Evolutionary conservation across 2,329 filamentous ascomycete genomes (phyloP).

Genomic region (Hortaea werneckii): DNA sequence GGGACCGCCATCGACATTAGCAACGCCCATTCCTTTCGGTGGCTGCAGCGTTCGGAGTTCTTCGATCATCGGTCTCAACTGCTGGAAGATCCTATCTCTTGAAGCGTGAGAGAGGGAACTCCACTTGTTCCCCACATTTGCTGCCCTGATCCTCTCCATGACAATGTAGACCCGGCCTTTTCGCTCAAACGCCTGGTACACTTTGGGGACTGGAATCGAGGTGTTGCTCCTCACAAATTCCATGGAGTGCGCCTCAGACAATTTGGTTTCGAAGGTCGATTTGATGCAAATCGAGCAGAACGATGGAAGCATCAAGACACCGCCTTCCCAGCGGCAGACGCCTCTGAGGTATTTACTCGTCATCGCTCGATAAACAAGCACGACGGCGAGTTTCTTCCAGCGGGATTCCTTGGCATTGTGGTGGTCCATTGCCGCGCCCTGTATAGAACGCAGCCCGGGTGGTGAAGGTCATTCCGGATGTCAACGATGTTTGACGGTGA

Average conservation of each 20-base stretch:
- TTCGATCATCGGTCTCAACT: constrained; percentile 9
- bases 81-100: constrained; percentile 2
- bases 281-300: neutral
- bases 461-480: no score
- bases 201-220: constrained; percentile 35
- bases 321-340: neutral
- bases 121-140: neutral
- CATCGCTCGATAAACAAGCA: neutral
- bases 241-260: constrained; percentile 34
- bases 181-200: constrained; percentile 35
- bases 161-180: constrained; percentile 35
- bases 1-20: neutral
- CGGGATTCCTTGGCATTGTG: no score
- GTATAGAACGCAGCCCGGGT: no score
- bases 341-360: neutral
- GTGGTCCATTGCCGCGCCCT: no score
- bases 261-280: constrained; percentile 6
- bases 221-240: constrained; percentile 32
- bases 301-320: neutral
- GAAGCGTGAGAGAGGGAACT: neutral
- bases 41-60: constrained; percentile 3
- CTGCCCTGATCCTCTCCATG: constrained; percentile 27
- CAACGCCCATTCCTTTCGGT: constrained; percentile 1
- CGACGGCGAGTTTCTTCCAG: neutral
- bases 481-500: no score